These are phyloP conservation scores for Umbelopsis sp. DNA, from an alignment of 192 early-diverging fungal genomes.

Conservation along the genomic window DNA sequence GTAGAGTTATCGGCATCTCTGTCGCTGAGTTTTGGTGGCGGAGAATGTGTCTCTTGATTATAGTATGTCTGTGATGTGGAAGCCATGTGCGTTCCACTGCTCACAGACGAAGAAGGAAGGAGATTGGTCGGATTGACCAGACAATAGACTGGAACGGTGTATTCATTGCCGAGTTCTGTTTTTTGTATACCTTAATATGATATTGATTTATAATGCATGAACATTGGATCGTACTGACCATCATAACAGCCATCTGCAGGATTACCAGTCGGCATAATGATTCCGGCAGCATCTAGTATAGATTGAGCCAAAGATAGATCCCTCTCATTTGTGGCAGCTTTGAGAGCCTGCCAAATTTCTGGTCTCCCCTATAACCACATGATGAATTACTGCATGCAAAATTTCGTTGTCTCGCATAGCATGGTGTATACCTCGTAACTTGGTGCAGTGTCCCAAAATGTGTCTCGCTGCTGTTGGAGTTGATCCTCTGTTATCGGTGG, in stretches of 20 bases:
- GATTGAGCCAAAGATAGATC: conserved; percentile 56
- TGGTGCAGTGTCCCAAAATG: conserved; percentile 79
- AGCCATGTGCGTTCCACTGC: not conserved
- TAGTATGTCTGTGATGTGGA: conserved; percentile 20
- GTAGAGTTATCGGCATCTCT: not conserved
- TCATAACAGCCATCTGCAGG: conserved; percentile 80
- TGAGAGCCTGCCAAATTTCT: conserved; percentile 81
- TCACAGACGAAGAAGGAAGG: not conserved
- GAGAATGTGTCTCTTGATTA: not conserved
- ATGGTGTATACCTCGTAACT: conserved; percentile 57
- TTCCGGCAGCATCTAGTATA: conserved; percentile 68
- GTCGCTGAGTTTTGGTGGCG: not conserved
- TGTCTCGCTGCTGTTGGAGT: conserved; percentile 56
- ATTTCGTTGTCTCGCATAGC: not conserved
- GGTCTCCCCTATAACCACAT: conserved; percentile 49
- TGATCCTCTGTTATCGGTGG: conserved; percentile 40
- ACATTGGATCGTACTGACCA: conserved; percentile 26
- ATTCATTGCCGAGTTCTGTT: conserved; percentile 64
- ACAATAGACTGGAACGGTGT: conserved; percentile 71
- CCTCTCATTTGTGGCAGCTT: conserved; percentile 56
- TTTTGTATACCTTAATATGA: not conserved
- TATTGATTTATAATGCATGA: not conserved
- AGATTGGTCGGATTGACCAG: conserved; percentile 62
- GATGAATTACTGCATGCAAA: not conserved
- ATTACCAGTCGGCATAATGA: conserved; percentile 72